Conservation (phyloP, 768 basidiomycete genomes). For the Ephemerocybe angulata region DNA sequence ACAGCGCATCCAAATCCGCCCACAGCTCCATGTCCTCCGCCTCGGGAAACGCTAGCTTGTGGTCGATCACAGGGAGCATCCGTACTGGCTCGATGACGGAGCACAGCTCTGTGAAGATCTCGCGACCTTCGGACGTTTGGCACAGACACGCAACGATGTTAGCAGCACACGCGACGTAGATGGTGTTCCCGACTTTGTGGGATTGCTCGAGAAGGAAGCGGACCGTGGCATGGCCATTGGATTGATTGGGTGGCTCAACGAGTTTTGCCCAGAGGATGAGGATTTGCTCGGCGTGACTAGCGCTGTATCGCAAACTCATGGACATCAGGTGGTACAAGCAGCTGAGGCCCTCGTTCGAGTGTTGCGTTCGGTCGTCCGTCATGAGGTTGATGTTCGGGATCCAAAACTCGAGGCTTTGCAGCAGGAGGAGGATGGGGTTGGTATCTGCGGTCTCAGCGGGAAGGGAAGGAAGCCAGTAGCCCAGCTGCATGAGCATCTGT, state of each 20-base stretch:
- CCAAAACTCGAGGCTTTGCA: constrained; percentile 85
- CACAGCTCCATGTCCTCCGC: constrained; percentile 70
- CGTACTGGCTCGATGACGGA: constrained; percentile 78
- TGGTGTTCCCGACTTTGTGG: constrained; percentile 72
- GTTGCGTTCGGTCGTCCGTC: constrained; percentile 43
- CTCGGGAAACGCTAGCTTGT: constrained; percentile 59
- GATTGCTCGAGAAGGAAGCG: constrained; percentile 87
- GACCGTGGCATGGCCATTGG: constrained; percentile 75
- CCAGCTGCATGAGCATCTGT: constrained; percentile 65
- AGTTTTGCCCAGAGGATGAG: constrained; percentile 75
- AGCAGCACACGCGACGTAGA: constrained; percentile 75
- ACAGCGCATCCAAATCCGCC: constrained; percentile 76
- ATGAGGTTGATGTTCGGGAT: constrained; percentile 71
- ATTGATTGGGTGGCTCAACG: constrained; percentile 64
- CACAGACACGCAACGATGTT: constrained; percentile 83
- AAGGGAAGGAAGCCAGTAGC: constrained; percentile 67
- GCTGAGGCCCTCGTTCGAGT: constrained; percentile 57
- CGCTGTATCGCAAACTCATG: constrained; percentile 73
- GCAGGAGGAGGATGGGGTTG: constrained; percentile 50
- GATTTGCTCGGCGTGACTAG: constrained; percentile 76
- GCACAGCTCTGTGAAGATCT: constrained; percentile 81
- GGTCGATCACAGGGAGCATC: constrained; percentile 77
- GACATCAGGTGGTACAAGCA: constrained; percentile 79
- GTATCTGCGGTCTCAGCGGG: constrained; percentile 45
- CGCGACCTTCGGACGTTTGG: constrained; percentile 65